These are phyloP conservation scores for Fusarium chuoi DNA, from an alignment of 2,329 filamentous ascomycete genomes.

Conservation along the genomic window DNA sequence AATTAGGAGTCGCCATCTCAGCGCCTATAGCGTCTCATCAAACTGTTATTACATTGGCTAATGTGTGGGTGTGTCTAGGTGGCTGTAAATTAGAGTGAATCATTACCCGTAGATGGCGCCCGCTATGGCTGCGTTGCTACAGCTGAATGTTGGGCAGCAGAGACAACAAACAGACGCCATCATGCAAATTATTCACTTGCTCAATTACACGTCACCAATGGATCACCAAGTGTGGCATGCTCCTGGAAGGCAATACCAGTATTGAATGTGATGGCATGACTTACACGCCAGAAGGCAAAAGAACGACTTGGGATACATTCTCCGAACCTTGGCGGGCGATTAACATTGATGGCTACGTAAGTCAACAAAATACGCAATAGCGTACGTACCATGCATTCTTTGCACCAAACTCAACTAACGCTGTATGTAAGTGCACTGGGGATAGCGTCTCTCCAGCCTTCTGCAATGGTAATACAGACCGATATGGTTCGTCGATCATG, in stretches of 20 bases:
- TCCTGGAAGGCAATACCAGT: background rate
- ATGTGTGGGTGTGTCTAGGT: background rate
- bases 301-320: conserved; percentile 6
- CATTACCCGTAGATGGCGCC: conserved; percentile 24
- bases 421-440: background rate
- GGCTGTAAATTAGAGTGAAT: conserved; percentile 26
- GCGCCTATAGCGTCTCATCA: conserved; percentile 13
- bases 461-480: conserved; percentile 2
- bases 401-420: background rate
- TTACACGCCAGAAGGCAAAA: background rate
- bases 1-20: conserved; percentile 2
- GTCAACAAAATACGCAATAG: conserved; percentile 22
- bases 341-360: background rate
- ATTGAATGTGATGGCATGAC: background rate
- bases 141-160: conserved; percentile 16
- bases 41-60: background rate
- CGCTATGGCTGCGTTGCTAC: conserved; percentile 26
- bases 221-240: background rate
- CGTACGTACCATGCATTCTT: conserved; percentile 31
- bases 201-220: background rate
- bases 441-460: conserved; percentile 14
- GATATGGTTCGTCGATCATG: conserved; percentile 10
- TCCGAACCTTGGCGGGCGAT: background rate
- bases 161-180: conserved; percentile 13
- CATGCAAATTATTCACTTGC: conserved; percentile 12